Evolutionary conservation across 208 protist genomes (phyloP).

Genomic region (Leishmania mexicana): DNA sequence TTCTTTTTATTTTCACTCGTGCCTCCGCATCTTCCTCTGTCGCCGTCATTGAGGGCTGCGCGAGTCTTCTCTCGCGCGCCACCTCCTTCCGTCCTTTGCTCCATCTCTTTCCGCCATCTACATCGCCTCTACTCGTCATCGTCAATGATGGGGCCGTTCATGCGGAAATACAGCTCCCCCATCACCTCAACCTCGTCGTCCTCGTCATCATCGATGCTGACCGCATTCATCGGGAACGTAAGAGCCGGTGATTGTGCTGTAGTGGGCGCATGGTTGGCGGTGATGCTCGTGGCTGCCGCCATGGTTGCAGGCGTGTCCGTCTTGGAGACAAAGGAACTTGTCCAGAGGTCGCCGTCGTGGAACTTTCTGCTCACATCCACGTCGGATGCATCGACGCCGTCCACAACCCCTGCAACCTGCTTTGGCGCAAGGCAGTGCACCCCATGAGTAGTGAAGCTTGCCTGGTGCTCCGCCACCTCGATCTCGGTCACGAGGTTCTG

Average conservation of each 20-base stretch:
- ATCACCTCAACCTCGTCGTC: conserved; percentile 89
- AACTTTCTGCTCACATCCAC: conserved; percentile 67
- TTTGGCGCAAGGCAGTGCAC: conserved; percentile 65
- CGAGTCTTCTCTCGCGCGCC: neutral
- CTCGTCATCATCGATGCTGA: conserved; percentile 59
- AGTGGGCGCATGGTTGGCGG: neutral
- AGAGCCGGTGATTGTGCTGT: conserved; percentile 9
- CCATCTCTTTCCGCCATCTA: neutral
- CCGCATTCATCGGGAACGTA: conserved; percentile 22
- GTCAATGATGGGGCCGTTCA: conserved; percentile 84
- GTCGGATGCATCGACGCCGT: conserved; percentile 60
- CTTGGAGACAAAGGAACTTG: conserved; percentile 12
- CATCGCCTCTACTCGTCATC: conserved; percentile 54
- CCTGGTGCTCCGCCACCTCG: conserved; percentile 82
- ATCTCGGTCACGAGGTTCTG: conserved; percentile 73
- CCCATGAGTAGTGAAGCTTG: conserved; percentile 67
- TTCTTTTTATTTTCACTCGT: neutral
- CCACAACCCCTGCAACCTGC: conserved; percentile 35
- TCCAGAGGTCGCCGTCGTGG: conserved; percentile 51
- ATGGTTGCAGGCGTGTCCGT: conserved; percentile 25
- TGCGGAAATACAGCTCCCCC: conserved; percentile 78
- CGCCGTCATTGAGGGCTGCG: neutral
- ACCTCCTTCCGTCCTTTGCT: neutral
- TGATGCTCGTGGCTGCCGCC: neutral
- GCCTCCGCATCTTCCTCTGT: neutral